Evolutionary conservation across 2,329 filamentous ascomycete genomes (phyloP), one percentile per base, ranked within the genome.

Genomic region (Alternaria angustiovoidea): DNA sequence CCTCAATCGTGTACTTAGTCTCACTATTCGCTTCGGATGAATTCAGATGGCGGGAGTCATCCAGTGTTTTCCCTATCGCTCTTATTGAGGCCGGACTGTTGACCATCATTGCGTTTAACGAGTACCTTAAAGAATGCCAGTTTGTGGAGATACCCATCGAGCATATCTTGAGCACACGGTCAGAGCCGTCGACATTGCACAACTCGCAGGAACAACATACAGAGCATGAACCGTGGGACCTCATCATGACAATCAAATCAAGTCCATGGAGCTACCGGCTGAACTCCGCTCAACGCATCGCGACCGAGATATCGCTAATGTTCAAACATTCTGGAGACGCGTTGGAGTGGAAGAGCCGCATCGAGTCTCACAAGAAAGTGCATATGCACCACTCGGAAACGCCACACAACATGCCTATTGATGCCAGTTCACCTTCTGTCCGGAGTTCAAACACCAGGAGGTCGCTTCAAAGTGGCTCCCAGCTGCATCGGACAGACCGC

Each of bases 121-220:
- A 30, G 9, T n/a, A 55, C 22, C 57, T 69, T 8, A 57, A 58
- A 51, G 39, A 67, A 2, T 54, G 71, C 11, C 46, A 57, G 1
- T 75, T 74, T 51, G 46, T 78, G 12, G 75, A 77, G 28, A 61
- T 79, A 28, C 72, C 75, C 7, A 32, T 75, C 20, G 28, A 44
- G 12, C 64, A 70, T 26, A 70, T 78, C 38, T 20, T 59, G 14
- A 49, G 57, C 9, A 56, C 54, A 4, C 30, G 43, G 2, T 44
- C 57, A 16, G 59, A 59, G 39, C 64, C 62, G 18, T 64, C 69
- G 12, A 59, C 28, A 24, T 47, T 72, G 18, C 51, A 73, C 41
- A 65, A 70, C 53, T 70, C 69, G 7, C 71, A 74, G 61, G 57
- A 58, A 12, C 54, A 39, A 47, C 46, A n/a, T 4, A 65, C 55